Conservation (phyloP, 139 green algal genomes). For the Chlamydomonas sp. region DNA sequence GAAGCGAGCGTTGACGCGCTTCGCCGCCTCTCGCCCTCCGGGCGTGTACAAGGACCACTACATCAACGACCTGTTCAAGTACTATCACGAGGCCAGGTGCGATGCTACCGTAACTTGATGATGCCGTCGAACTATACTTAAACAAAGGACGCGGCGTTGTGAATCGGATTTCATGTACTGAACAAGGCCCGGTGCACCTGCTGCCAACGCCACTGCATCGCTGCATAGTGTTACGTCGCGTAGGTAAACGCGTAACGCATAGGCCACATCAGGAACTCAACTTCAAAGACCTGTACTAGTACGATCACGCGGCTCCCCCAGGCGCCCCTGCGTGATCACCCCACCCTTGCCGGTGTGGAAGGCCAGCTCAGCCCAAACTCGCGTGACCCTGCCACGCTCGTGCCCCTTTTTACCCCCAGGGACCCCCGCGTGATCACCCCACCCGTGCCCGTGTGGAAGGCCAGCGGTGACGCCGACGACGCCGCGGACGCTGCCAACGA, state of each 20-base stretch:
- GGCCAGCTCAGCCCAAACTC: constrained; percentile 1
- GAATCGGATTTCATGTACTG: no score
- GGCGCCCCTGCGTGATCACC: neutral
- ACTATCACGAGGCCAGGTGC: constrained; percentile 78
- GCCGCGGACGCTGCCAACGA: constrained; percentile 40
- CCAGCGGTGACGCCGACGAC: constrained; percentile 43
- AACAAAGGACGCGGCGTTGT: no score
- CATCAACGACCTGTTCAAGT: constrained; percentile 88
- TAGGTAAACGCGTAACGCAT: no score
- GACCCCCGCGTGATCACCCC: constrained; percentile 27
- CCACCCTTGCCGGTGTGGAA: constrained; percentile 81
- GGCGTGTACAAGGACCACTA: constrained; percentile 99
- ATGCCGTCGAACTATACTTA: neutral
- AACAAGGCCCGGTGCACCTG: no score
- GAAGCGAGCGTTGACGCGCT: constrained; percentile 67
- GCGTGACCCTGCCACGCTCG: no score
- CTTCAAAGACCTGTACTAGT: no score
- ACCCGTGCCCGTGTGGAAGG: constrained; percentile 80
- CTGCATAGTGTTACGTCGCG: no score
- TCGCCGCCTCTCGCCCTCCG: constrained; percentile 78
- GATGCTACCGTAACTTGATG: neutral
- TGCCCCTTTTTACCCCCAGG: neutral
- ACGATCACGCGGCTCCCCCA: no score
- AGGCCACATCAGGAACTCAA: no score
- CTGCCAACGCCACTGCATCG: no score